Base-by-base conservation (phyloP, 1,139 yeast species). In the Magnusiomyces tetraspermus region DNA sequence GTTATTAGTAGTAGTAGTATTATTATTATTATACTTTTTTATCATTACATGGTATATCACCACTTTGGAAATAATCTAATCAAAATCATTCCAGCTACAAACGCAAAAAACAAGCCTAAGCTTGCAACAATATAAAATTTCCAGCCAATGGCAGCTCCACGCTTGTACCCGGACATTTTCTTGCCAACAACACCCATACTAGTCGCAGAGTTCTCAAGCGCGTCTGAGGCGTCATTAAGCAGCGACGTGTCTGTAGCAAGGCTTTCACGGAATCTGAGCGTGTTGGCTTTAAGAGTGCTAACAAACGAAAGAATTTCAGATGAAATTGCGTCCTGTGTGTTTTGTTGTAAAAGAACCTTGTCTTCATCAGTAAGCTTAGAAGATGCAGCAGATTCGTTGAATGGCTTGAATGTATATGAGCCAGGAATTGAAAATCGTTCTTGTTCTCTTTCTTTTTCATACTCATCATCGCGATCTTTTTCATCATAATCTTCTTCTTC, bases 241-340 rank as follows among this genome's bases (percentile, higher is more conserved):
- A 70, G 65, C 30, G 62, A 64, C 13, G 59, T 58, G 55, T 72
- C 76, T 22, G 60, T 53, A 17, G 65, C 61, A 23, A 72, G 60
- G 58, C 70, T 76, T 19, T 63, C 64, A 23, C 65, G 65, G 53
- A 72, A 73, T 55, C 72, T 69, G 60, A 71, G 67, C 42, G 79
- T 81, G 54, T 69, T 73, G 46, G 71, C 70, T 65, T 79, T 74
- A 60, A 80, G 77, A n/a, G 71, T 70, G 52, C 75, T 71, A 2
- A 76, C 80, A 63, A 71, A 75, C 40, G 67, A 71, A 28, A 79
- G 71, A 61, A 80, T 76, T 70, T 76, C 76, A 42, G 60, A 67
- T 10, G 73, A 71, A 33, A 69, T 70, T 33, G 66, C 73, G 19
- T 66, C 74, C 56, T 78, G 83, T 33, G 64, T 59, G 31, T 61